Evolutionary conservation across 192 early-diverging fungal species (phyloP), one percentile per base, ranked within the genome.

Genomic region (Podila epigama): DNA sequence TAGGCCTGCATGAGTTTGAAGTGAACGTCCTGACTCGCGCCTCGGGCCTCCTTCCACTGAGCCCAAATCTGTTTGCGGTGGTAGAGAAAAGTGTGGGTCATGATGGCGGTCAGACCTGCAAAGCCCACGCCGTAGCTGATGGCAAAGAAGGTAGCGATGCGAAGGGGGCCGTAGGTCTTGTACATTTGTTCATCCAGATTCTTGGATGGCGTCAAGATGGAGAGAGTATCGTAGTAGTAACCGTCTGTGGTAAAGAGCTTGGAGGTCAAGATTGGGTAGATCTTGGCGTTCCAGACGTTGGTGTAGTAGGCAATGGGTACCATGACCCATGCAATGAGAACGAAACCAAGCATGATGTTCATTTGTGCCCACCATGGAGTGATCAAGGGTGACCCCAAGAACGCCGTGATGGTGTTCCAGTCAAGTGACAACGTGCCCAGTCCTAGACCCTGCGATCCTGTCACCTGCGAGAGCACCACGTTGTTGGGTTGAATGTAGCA

Each of bases 341-440:
- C 77, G 59, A 88, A 87, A 25, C 89, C 88, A 0, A 81, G 68
- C 78, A 89, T 88, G 28, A 88, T 82, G 63, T 92, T 92, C 57
- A 87, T 86, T 4, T 85, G 83, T 22, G 90, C 87, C 75, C 85
- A 88, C 63, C 68, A 83, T 16, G 78, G 68, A 50, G 66, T 75
- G 33, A 75, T 75, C 40, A 84, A 41, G 13, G 82, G 82, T 25
- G 82, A 81, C 0, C 58, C 54, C 29, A 85, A 69, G 68, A 69
- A 87, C 27, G 81, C 66, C 4, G 77, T 72, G 41, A 75, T 75
- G 3, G 81, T 83, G 25, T 77, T 63, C 93, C 93, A 95, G 81
- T 95, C 93, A 33, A 94, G 60, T 5, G 89, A 79, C 22, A 94
- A 80, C 52, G 85, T 86, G 18, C 91, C 81, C 40, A 94, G 81